These are phyloP conservation scores for Plasmodium reichenowi DNA, from an alignment of 169 alveolate genomes.

Conservation along the genomic window DNA sequence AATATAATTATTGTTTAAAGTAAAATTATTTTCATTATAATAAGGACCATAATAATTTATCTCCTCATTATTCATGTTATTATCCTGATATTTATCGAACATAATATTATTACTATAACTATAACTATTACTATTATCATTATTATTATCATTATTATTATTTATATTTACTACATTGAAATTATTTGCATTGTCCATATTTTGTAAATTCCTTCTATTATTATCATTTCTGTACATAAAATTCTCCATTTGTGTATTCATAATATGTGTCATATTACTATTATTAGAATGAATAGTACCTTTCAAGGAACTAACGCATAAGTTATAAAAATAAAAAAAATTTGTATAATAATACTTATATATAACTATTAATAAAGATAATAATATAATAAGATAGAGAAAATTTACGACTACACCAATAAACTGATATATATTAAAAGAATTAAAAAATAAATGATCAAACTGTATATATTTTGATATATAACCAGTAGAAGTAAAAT, in stretches of 20 bases:
- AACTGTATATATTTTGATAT: conserved; percentile 56
- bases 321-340: conserved; percentile 32
- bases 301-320: not conserved
- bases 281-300: too few species aligned
- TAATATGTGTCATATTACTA: too few species aligned
- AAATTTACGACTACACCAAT: conserved; percentile 54
- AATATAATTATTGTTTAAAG: not conserved
- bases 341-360: conserved; percentile 27
- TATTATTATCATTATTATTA: not conserved
- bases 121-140: not conserved
- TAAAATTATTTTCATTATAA: conserved; percentile 1
- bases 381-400: conserved; percentile 11
- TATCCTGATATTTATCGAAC: not conserved
- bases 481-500: conserved; percentile 46
- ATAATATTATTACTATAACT: not conserved
- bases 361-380: conserved; percentile 19
- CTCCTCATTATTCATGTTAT: not conserved
- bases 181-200: not conserved
- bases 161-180: not conserved
- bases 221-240: too few species aligned
- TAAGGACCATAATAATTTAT: not conserved
- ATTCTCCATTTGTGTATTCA: too few species aligned
- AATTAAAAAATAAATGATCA: conserved; percentile 69
- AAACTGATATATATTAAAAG: conserved; percentile 39
- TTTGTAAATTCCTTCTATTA: not conserved